phyloP scores from a whole-genome alignment of 306 rosid species.

The Calophaca sinica region DNA sequence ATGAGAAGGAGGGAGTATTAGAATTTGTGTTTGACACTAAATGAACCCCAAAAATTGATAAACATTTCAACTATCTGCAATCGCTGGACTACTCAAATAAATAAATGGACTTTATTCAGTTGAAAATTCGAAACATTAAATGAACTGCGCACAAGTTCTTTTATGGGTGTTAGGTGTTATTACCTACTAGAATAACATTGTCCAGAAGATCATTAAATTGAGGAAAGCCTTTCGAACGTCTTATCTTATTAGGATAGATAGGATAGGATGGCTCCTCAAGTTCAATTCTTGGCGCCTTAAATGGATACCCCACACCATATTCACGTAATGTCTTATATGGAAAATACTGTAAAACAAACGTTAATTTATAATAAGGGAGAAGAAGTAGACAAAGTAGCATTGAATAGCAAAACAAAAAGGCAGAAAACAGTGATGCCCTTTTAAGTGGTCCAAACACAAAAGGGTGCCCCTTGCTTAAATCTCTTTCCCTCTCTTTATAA shows the following conservation, averaged over 20 bases:
- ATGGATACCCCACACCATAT: constrained; percentile 47
- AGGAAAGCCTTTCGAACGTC: constrained; percentile 32
- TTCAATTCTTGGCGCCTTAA: constrained; percentile 46
- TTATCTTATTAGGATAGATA: no score
- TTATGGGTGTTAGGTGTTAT: constrained; percentile 47
- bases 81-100: constrained; percentile 34
- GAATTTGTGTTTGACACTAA: no score
- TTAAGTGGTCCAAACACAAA: no score
- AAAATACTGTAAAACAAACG: constrained; percentile 40
- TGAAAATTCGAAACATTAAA: constrained; percentile 50
- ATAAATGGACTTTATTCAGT: constrained; percentile 34
- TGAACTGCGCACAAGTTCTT: constrained; percentile 57
- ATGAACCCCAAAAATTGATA: neutral
- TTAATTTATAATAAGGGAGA: constrained; percentile 28
- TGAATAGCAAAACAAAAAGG: constrained; percentile 50
- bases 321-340: constrained; percentile 48
- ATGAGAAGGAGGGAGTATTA: no score
- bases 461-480: no score
- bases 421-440: neutral
- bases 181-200: constrained; percentile 48
- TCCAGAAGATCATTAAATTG: constrained; percentile 49
- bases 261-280: neutral
- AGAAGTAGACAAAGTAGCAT: constrained; percentile 52
- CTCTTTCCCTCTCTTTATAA: no score
- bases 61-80: neutral